Base-by-base conservation (phyloP, 2,329 filamentous ascomycete species). In the Cercospora berteroae region DNA sequence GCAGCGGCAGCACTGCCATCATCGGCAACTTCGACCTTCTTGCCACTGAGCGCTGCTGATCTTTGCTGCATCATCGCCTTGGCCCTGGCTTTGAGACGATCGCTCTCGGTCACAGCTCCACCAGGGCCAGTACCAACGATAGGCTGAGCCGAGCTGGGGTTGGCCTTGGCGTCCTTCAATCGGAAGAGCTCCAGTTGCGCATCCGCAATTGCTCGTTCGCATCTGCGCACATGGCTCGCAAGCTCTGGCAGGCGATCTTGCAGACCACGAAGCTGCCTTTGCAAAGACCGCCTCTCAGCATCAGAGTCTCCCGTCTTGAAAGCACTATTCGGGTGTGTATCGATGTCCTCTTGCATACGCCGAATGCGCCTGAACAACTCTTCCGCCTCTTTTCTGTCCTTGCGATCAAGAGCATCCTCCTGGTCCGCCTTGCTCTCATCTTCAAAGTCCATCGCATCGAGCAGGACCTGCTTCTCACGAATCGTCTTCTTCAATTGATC, bases 31-130 rank as follows among this genome's bases (percentile, higher is more conserved):
- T 92, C 88, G 57, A 89, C 84, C 52, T 90, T 82, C 79, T 90
- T 93, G 66, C 95, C 95, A 23, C 93, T 93, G 70, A 99, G 82
- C 18, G 95, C 94, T 65, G 95, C 95, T 72, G 95, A 94, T 67
- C 95, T 90, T 76, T 97, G 94, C 81, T 98, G 94, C 95, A 99
- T 99, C 89, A 97, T 96, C 44, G 94, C 94, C 81, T 94, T 96
- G 33, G 95, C 94, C 73, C 94, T 89, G 39, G 95, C 95, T 83
- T 97, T 98, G 72, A 98, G 87, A 63, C 94, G 89, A 80, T 99
- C 95, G 3, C 93, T 91, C 80, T 99, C 95, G 0, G 95, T 99
- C 50, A 99, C 88, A 55, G 88, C 82, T 62, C 95, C 95, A 52
- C 94, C 94, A 66, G 94, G 94, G 9, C 95, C 95, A 69, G 94